Base-by-base conservation (phyloP, 2,329 filamentous ascomycete species). In the Plectosphaerella cucumerina region DNA sequence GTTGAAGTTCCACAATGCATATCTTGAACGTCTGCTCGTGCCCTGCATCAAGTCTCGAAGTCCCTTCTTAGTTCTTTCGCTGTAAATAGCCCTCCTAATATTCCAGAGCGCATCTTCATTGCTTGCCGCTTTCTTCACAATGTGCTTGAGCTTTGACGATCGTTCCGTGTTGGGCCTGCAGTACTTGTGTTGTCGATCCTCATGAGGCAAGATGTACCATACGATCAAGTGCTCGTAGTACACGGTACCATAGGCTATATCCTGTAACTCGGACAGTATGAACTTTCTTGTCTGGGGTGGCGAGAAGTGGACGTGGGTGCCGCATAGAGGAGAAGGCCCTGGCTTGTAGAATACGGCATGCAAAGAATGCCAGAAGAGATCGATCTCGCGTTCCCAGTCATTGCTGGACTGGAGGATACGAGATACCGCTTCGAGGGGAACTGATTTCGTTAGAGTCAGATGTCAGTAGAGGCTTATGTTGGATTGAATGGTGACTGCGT, bases 361-460 rank as follows among this genome's bases (percentile, higher is more conserved):
- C 68, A 71, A 69, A 53, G 68, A 68, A 58, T 70, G 65, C 69
- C 69, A 71, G 59, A 71, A 71, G 54, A 69, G 65, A n/a, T 39
- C 35, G 35, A 39, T 39, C 15, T 39, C 8, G 5, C 5, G 6
- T 8, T 39, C 35, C 35, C 35, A 39, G 6, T 39, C 35, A 11
- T 8, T 5, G 35, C 15, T 11, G 35, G 12, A 39, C 52, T 64
- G 61, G 52, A 71, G 61, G 57, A 64, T 67, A 45, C 69, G 69
- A 43, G 69, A 71, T 31, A 71, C 69, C 45, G 70, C 69, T 51
- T 71, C 69, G 67, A 71, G 70, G 58, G 67, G 70, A 22, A 71
- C 69, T 70, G 50, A n/a, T n/a, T n/a, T n/a, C n/a, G n/a, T n/a
- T n/a, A 5, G 15, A 45, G n/a, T 10, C 20, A 10, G n/a, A n/a